Percentiles rank a stretch among this genome's conserved stretches.
These are phyloP conservation scores for Solanum bulbocastanum DNA, from an alignment of 257 asterid genomes.

Conservation along the genomic window DNA sequence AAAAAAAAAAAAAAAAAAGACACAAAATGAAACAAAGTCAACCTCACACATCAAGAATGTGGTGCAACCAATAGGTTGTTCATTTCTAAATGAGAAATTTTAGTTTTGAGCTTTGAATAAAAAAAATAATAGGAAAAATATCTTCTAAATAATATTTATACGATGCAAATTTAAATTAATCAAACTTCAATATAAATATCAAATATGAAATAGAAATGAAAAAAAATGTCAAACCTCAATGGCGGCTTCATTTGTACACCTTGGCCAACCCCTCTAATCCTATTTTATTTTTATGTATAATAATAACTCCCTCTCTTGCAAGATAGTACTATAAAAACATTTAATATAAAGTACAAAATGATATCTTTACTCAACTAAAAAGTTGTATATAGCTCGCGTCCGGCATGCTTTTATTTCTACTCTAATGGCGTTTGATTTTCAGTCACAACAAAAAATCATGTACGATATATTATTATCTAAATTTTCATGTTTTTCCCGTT, in stretches of 20 bases:
- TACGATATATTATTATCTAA: background rate
- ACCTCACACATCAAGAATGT: background rate
- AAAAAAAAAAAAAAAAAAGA: too few relatives aligned
- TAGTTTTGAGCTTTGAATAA: too few relatives aligned
- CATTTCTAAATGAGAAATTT: too few relatives aligned
- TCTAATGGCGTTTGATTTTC: background rate
- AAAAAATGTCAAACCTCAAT: background rate
- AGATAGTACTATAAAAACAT: background rate
- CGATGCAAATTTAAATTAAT: background rate
- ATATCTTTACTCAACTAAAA: background rate
- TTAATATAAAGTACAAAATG: background rate
- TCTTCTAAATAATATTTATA: fast-evolving
- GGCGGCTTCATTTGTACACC: background rate
- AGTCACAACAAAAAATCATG: background rate
- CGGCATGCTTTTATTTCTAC: background rate
- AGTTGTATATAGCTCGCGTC: background rate
- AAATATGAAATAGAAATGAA: too few relatives aligned
- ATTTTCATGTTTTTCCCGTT: background rate
- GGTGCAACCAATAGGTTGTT: too few relatives aligned
- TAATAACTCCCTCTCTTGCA: background rate
- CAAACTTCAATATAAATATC: background rate
- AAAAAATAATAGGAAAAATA: background rate
- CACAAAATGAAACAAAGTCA: background rate
- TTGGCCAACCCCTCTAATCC: background rate
- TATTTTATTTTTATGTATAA: background rate